Evolutionary conservation across 1,284 basidiomycete species (phyloP).

Genomic region (Thelephora terrestris): DNA sequence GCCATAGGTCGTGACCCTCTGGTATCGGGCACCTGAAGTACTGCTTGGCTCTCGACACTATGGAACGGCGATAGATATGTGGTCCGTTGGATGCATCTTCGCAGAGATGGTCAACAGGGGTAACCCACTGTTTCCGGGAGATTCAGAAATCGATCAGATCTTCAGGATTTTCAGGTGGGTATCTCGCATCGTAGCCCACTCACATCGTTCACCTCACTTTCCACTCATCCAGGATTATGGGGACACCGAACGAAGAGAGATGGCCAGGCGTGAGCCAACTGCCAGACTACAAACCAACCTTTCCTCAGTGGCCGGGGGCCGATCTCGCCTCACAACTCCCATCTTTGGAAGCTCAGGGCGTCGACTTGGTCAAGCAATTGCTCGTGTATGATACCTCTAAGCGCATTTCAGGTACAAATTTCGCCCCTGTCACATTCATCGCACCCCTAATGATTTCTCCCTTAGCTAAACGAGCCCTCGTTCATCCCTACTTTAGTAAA

Average conservation of each 20-base stretch:
- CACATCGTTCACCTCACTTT: no score
- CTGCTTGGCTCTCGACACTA: conserved; percentile 94
- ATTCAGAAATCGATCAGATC: conserved; percentile 99
- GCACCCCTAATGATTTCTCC: neutral
- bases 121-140: conserved; percentile 91
- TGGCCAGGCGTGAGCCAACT: conserved; percentile 90
- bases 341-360: conserved; percentile 58
- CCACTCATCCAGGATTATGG: conserved; percentile 58
- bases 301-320: conserved; percentile 85
- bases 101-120: conserved; percentile 89
- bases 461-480: conserved; percentile 75
- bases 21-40: conserved; percentile 98
- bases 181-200: neutral
- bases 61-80: conserved; percentile 96
- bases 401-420: conserved; percentile 74
- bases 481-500: conserved; percentile 69
- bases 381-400: conserved; percentile 91
- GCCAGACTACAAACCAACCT: conserved; percentile 94
- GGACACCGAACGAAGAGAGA: conserved; percentile 86
- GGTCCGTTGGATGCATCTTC: conserved; percentile 94
- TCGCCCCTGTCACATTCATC: neutral
- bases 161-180: conserved; percentile 95
- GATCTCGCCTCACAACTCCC: conserved; percentile 61
- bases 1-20: conserved; percentile 88
- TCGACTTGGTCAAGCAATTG: conserved; percentile 69